phyloP scores from a whole-genome alignment of 1,139 yeast species.

The Taphrina wiesneri region DNA sequence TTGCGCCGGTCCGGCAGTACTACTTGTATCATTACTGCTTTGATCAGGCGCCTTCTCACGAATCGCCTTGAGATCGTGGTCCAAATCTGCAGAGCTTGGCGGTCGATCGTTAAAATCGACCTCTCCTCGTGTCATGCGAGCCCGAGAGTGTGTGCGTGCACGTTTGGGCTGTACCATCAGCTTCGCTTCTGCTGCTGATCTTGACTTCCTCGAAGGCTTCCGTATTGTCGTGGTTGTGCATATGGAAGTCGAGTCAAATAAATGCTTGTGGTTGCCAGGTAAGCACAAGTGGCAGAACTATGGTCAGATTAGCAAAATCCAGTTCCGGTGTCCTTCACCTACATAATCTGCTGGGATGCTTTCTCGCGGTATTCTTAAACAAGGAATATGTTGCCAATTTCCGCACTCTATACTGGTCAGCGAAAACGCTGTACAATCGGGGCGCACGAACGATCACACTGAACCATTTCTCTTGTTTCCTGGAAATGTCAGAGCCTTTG shows the following conservation, averaged over 20 bases:
- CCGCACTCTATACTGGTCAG: background rate
- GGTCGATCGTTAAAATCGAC: background rate
- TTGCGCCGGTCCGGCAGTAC: background rate
- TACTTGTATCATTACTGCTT: background rate
- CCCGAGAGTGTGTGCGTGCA: background rate
- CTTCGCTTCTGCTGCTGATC: background rate
- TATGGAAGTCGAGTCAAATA: background rate
- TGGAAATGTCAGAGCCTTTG: background rate
- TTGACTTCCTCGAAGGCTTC: background rate
- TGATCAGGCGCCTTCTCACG: background rate
- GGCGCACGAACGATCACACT: conserved; percentile 14
- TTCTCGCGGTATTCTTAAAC: conserved; percentile 4
- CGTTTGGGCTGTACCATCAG: background rate
- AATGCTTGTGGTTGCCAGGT: conserved; percentile 6
- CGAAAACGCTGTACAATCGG: no score
- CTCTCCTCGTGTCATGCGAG: background rate
- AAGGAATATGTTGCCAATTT: conserved; percentile 28
- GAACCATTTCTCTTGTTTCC: conserved; percentile 22
- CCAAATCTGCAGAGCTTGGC: background rate
- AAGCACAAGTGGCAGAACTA: conserved; percentile 20
- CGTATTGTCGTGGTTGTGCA: background rate
- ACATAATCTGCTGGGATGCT: conserved; percentile 20
- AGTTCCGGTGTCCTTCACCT: background rate
- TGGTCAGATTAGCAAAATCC: background rate
- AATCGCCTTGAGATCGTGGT: background rate